Percentiles rank a stretch among this genome's conserved stretches.
phyloP scores from a whole-genome alignment of 345 rosid species.

The Jatropha curcas region DNA sequence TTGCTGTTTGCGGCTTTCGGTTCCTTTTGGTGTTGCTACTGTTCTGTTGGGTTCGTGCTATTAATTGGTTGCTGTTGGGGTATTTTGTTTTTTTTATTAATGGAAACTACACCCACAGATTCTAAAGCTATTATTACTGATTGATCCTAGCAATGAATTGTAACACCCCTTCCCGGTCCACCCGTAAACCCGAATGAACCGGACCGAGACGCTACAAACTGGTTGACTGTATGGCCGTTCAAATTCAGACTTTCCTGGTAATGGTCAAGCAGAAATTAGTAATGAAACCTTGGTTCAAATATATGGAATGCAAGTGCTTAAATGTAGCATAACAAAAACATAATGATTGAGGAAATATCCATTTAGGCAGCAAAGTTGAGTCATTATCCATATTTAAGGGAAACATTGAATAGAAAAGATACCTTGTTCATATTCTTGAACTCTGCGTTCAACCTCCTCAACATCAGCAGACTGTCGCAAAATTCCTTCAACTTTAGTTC shows the following conservation, averaged over 20 bases:
- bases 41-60: too few relatives aligned
- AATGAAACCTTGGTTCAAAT: slow-evolving; percentile 13
- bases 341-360: slow-evolving; percentile 16
- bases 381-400: slow-evolving; percentile 7
- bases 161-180: too few relatives aligned
- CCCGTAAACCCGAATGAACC: too few relatives aligned
- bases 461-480: slow-evolving; percentile 94
- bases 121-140: too few relatives aligned
- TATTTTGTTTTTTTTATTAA: too few relatives aligned
- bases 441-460: slow-evolving; percentile 95
- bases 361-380: neutral
- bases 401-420: slow-evolving; percentile 24
- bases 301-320: slow-evolving; percentile 3
- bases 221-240: too few relatives aligned
- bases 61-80: too few relatives aligned
- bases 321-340: slow-evolving; percentile 4
- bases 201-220: too few relatives aligned
- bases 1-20: too few relatives aligned
- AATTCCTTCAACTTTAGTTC: slow-evolving; percentile 86
- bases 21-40: too few relatives aligned
- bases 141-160: too few relatives aligned
- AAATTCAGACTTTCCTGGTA: slow-evolving; percentile 85
- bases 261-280: slow-evolving; percentile 11
- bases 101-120: too few relatives aligned
- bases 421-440: slow-evolving; percentile 97